Percentiles rank a stretch among this genome's conserved stretches.
phyloP scores from a whole-genome alignment of 2,329 filamentous ascomycete species.

The Neocucurbitaria cava region DNA sequence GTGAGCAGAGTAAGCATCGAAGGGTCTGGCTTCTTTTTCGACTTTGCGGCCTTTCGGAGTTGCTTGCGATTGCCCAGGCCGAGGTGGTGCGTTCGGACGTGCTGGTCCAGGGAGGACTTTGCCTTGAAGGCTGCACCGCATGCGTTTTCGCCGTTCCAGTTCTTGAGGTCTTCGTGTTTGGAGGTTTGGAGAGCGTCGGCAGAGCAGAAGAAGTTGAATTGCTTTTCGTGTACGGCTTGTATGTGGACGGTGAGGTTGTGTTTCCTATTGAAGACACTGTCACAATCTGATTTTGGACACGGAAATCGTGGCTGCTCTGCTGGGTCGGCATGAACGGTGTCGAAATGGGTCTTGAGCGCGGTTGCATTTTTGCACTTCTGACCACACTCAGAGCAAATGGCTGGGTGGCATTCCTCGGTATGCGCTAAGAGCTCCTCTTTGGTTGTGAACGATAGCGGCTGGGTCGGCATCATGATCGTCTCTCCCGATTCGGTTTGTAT shows the following conservation, averaged over 20 bases:
- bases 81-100: slow-evolving; percentile 82
- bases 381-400: slow-evolving; percentile 76
- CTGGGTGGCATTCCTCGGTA: slow-evolving; percentile 74
- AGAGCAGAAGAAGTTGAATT: slow-evolving; percentile 79
- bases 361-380: slow-evolving; percentile 65
- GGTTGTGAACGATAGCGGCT: slow-evolving; percentile 67
- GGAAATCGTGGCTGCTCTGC: slow-evolving; percentile 58
- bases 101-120: slow-evolving; percentile 81
- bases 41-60: slow-evolving; percentile 46
- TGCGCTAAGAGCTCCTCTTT: slow-evolving; percentile 75
- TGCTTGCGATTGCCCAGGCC: slow-evolving; percentile 57
- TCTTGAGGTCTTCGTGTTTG: slow-evolving; percentile 60
- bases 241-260: slow-evolving; percentile 86
- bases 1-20: slow-evolving; percentile 58
- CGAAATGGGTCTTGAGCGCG: slow-evolving; percentile 71
- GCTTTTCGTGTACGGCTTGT: slow-evolving; percentile 76
- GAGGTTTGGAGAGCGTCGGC: slow-evolving; percentile 65
- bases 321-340: slow-evolving; percentile 68
- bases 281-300: slow-evolving; percentile 74
- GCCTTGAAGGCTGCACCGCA: slow-evolving; percentile 79
- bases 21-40: slow-evolving; percentile 39
- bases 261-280: slow-evolving; percentile 78
- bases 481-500: slow-evolving; percentile 33
- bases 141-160: slow-evolving; percentile 71
- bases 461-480: slow-evolving; percentile 16